phyloP scores from a whole-genome alignment of 2,329 filamentous ascomycete genomes.

The Calonectria hongkongensis region DNA sequence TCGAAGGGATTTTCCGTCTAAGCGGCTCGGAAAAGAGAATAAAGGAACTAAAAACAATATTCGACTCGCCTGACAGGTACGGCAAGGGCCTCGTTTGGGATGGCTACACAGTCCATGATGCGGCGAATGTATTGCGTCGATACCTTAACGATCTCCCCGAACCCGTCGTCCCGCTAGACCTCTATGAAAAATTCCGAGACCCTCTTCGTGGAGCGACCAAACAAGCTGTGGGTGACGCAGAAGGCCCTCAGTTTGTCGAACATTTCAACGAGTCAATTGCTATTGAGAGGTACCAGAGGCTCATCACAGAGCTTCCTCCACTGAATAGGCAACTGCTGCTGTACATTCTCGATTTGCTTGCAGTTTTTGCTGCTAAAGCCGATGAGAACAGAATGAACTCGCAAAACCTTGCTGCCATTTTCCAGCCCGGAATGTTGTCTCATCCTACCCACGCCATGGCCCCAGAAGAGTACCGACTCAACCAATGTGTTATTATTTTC shows the following conservation, averaged over 20 bases:
- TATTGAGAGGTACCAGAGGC: slow-evolving; percentile 87
- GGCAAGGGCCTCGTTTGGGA: slow-evolving; percentile 98
- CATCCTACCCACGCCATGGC: slow-evolving; percentile 97
- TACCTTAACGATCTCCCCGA: slow-evolving; percentile 98
- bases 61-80: slow-evolving; percentile 95
- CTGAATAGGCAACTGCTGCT: slow-evolving; percentile 94
- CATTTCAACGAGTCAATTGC: slow-evolving; percentile 78
- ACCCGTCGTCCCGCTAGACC: slow-evolving; percentile 94
- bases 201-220: slow-evolving; percentile 84
- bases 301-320: slow-evolving; percentile 94
- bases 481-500: slow-evolving; percentile 98
- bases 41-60: slow-evolving; percentile 93
- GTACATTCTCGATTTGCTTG: slow-evolving; percentile 95
- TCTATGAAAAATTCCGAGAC: slow-evolving; percentile 93
- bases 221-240: slow-evolving; percentile 82
- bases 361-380: slow-evolving; percentile 97
- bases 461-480: slow-evolving; percentile 93
- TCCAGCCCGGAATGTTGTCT: slow-evolving; percentile 96
- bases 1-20: slow-evolving; percentile 97
- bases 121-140: slow-evolving; percentile 94
- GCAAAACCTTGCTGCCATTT: slow-evolving; percentile 95
- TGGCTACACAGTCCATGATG: slow-evolving; percentile 98
- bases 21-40: slow-evolving; percentile 98
- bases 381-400: slow-evolving; percentile 98
- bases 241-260: slow-evolving; percentile 81